Percentiles rank a stretch among this genome's conserved stretches.
These are phyloP conservation scores for Uncinocarpus reesii DNA, from an alignment of 2,329 filamentous ascomycete genomes.

Conservation along the genomic window DNA sequence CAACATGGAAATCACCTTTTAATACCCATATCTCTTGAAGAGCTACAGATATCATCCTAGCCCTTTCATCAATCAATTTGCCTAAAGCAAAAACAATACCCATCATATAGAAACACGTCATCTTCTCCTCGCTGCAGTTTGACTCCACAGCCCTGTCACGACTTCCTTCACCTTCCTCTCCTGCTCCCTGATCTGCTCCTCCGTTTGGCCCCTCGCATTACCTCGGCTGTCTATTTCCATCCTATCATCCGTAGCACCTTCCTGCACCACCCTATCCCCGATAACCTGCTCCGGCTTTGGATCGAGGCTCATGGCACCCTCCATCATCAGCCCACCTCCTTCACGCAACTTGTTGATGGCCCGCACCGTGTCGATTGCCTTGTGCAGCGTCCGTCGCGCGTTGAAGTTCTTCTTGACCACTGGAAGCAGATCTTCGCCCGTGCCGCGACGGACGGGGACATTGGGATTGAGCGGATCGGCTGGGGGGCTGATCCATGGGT, in stretches of 20 bases:
- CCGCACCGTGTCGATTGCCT: conserved; percentile 57
- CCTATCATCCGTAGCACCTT: conserved; percentile 19
- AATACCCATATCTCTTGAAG: too few species aligned
- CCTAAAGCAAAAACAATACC: not conserved
- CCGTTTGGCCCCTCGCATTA: conserved; percentile 51
- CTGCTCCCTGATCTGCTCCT: conserved; percentile 52
- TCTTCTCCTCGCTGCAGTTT: conserved; percentile 21
- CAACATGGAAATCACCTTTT: too few species aligned
- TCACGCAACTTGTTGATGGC: conserved; percentile 58
- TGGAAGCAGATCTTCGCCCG: conserved; percentile 49
- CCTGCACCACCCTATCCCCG: conserved; percentile 32
- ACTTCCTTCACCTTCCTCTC: conserved; percentile 50
- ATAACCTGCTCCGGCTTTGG: conserved; percentile 42
- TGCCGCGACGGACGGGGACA: conserved; percentile 25
- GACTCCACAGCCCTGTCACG: conserved; percentile 47
- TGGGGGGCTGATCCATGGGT: conserved; percentile 54
- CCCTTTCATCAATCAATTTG: too few species aligned
- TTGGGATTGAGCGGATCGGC: conserved; percentile 34
- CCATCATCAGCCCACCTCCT: conserved; percentile 53
- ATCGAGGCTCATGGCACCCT: conserved; percentile 49
- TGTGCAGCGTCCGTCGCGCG: conserved; percentile 53
- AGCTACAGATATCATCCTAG: too few species aligned
- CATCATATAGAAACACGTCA: too few species aligned
- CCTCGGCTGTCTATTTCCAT: conserved; percentile 51
- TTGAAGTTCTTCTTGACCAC: conserved; percentile 64